Percentiles rank a stretch among this genome's conserved stretches.
These are phyloP conservation scores for Macrotyloma uniflorum DNA, from an alignment of 306 rosid genomes.

Conservation along the genomic window DNA sequence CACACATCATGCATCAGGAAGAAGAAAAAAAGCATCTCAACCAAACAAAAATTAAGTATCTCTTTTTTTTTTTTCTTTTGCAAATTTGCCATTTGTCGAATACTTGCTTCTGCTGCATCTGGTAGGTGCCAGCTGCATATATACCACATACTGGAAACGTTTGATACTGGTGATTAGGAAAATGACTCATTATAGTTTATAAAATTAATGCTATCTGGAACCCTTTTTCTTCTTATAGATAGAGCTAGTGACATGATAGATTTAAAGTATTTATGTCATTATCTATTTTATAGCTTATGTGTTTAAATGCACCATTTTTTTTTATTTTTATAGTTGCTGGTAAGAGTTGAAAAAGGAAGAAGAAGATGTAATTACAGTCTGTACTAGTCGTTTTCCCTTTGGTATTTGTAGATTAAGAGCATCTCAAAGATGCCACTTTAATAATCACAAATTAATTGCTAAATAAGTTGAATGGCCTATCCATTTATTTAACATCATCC, in stretches of 20 bases:
- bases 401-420: slow-evolving; percentile 16
- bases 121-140: slow-evolving; percentile 67
- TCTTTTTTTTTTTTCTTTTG: slow-evolving; percentile 33
- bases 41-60: slow-evolving; percentile 30
- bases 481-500: background rate
- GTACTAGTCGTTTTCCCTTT: slow-evolving; percentile 36
- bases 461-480: background rate
- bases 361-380: background rate
- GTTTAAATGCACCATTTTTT: slow-evolving; percentile 16
- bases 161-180: slow-evolving; percentile 56
- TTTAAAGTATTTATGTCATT: slow-evolving; percentile 51
- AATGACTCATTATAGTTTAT: slow-evolving; percentile 47
- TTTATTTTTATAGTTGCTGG: background rate
- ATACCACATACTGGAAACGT: slow-evolving; percentile 51
- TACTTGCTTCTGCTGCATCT: slow-evolving; percentile 41
- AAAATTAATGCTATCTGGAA: slow-evolving; percentile 43
- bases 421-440: slow-evolving; percentile 7
- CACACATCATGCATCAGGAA: slow-evolving; percentile 45
- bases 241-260: slow-evolving; percentile 45
- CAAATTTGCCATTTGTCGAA: slow-evolving; percentile 57
- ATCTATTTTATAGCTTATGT: slow-evolving; percentile 39
- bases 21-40: slow-evolving; percentile 49
- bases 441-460: slow-evolving; percentile 17
- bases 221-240: slow-evolving; percentile 42
- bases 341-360: background rate